phyloP scores from a whole-genome alignment of 148 eudicot genomes.

The Silene uniflora region DNA sequence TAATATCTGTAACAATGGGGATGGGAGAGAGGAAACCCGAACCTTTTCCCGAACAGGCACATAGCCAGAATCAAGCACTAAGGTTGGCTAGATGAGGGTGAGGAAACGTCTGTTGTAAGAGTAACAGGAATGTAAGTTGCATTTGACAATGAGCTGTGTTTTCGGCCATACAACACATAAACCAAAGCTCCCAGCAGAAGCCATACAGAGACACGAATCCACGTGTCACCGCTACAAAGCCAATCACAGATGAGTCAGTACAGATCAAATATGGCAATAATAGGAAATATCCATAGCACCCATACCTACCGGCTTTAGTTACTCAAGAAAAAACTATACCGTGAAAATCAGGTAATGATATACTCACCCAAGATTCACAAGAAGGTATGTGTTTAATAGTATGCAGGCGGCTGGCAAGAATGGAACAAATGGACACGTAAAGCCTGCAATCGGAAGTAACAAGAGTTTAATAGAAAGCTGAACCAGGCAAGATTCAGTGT shows the following conservation, averaged over 20 bases:
- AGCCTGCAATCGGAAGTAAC: constrained; percentile 43
- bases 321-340: too few species aligned
- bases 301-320: too few species aligned
- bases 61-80: background rate
- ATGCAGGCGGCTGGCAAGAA: constrained; percentile 55
- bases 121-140: constrained; percentile 23
- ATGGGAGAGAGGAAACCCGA: too few species aligned
- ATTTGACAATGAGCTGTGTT: constrained; percentile 41
- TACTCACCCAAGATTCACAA: constrained; percentile 68
- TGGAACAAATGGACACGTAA: constrained; percentile 68
- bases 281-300: background rate
- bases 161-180: constrained; percentile 50
- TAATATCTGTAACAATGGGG: too few species aligned
- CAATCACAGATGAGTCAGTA: background rate
- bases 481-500: background rate
- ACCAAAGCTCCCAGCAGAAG: constrained; percentile 47
- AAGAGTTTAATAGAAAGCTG: background rate
- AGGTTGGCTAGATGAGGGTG: background rate
- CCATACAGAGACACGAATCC: constrained; percentile 60
- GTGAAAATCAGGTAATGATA: background rate
- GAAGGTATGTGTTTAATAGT: constrained; percentile 62
- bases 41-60: background rate
- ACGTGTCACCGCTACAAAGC: constrained; percentile 42
- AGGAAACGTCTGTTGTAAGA: constrained; percentile 11
- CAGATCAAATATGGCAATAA: background rate